Conservation (phyloP, 2,329 filamentous ascomycete genomes). For the Coleophoma cylindrospora region DNA sequence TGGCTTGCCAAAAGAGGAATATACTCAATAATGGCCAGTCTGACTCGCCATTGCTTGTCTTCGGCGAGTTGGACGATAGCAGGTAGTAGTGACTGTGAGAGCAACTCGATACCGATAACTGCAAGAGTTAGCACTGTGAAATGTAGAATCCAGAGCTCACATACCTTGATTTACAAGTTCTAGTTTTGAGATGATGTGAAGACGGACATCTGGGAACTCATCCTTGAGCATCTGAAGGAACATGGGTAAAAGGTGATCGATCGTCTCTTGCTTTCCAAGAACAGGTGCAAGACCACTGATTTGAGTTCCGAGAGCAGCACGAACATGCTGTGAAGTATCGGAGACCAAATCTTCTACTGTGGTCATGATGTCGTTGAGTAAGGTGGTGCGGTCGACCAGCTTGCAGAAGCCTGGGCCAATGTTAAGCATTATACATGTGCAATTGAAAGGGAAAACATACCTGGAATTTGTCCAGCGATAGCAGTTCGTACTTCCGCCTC, state of each 20-base stretch:
- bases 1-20: conserved; percentile 94
- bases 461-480: conserved; percentile 93
- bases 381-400: conserved; percentile 78
- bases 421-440: conserved; percentile 19
- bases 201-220: conserved; percentile 93
- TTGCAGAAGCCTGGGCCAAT: conserved; percentile 71
- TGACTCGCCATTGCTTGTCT: conserved; percentile 98
- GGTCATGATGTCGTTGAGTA: conserved; percentile 94
- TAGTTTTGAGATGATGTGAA: conserved; percentile 99
- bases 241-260: conserved; percentile 95
- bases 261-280: conserved; percentile 96
- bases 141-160: background rate
- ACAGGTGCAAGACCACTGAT: conserved; percentile 96
- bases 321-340: conserved; percentile 93
- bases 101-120: conserved; percentile 97
- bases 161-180: conserved; percentile 94
- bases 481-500: conserved; percentile 97
- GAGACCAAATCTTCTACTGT: conserved; percentile 94
- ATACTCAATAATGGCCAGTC: conserved; percentile 98
- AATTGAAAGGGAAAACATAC: conserved; percentile 32
- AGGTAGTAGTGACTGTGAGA: conserved; percentile 93
- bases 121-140: conserved; percentile 11
- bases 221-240: conserved; percentile 99
- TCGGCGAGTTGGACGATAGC: conserved; percentile 96
- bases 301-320: conserved; percentile 90